These are phyloP conservation scores for Mycena venus DNA, from an alignment of 768 basidiomycete species.

Conservation along the genomic window DNA sequence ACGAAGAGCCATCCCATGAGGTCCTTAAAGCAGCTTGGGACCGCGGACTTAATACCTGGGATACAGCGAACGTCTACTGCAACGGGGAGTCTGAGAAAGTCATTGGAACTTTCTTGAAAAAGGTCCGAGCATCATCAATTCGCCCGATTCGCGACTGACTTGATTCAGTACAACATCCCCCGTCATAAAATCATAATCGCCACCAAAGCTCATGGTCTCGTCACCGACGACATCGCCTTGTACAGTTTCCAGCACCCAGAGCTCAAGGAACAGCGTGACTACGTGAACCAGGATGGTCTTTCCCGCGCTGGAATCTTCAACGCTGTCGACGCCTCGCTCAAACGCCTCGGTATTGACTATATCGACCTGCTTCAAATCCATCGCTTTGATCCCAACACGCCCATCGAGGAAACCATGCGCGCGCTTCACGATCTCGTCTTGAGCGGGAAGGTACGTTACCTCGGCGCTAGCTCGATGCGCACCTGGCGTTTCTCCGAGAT, in stretches of 20 bases:
- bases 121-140: conserved; percentile 31
- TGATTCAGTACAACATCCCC: conserved; percentile 41
- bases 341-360: conserved; percentile 42
- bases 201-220: conserved; percentile 37
- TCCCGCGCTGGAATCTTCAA: conserved; percentile 50
- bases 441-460: conserved; percentile 57
- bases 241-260: not conserved
- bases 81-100: conserved; percentile 56
- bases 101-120: no score
- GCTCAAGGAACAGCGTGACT: conserved; percentile 25
- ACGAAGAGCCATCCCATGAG: conserved; percentile 56
- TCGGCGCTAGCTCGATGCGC: conserved; percentile 63
- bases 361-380: conserved; percentile 59
- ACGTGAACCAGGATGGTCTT: conserved; percentile 40
- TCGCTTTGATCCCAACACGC: conserved; percentile 50
- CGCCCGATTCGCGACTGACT: not conserved
- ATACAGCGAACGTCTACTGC: conserved; percentile 52
- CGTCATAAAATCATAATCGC: conserved; percentile 34
- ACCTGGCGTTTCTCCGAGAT: conserved; percentile 61
- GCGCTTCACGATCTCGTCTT: conserved; percentile 61
- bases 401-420: conserved; percentile 59
- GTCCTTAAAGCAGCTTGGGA: conserved; percentile 63
- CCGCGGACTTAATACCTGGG: conserved; percentile 51
- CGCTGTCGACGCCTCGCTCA: conserved; percentile 47
- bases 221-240: conserved; percentile 13